Percentiles rank a stretch among this genome's conserved stretches.
These are phyloP conservation scores for Leccinum pellstonianum DNA, from an alignment of 768 basidiomycete species.

Conservation along the genomic window DNA sequence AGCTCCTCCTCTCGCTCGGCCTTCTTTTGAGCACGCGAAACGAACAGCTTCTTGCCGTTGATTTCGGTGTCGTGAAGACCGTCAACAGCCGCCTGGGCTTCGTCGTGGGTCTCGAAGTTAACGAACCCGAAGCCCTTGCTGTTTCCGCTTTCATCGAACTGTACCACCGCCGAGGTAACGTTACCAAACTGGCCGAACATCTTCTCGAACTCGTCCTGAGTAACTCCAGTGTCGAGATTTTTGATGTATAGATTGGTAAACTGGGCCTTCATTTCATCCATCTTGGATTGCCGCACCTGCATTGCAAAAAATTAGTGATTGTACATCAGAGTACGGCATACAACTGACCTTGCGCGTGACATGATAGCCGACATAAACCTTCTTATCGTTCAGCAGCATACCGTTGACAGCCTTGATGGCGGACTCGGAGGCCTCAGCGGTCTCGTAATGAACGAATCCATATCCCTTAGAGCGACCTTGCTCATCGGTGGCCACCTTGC, in stretches of 20 bases:
- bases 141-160: constrained; percentile 82
- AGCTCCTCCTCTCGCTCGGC: constrained; percentile 97
- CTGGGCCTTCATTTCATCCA: constrained; percentile 95
- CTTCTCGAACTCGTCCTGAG: constrained; percentile 81
- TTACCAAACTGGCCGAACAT: constrained; percentile 76
- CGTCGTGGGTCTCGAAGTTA: constrained; percentile 92
- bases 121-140: constrained; percentile 99
- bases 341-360: constrained; percentile 85
- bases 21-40: constrained; percentile 97
- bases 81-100: constrained; percentile 89
- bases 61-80: constrained; percentile 81
- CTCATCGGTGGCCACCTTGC: constrained; percentile 98
- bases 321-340: no score
- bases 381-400: constrained; percentile 99
- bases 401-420: constrained; percentile 99
- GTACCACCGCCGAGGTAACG: constrained; percentile 87
- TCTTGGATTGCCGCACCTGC: constrained; percentile 94
- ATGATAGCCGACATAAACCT: constrained; percentile 97
- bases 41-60: constrained; percentile 89
- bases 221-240: constrained; percentile 85
- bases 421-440: constrained; percentile 89
- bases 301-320: not conserved
- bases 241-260: constrained; percentile 99
- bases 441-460: constrained; percentile 99
- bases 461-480: constrained; percentile 95